Conservation (phyloP, 2,329 filamentous ascomycete species). For the Fusarium protoensiforme region DNA sequence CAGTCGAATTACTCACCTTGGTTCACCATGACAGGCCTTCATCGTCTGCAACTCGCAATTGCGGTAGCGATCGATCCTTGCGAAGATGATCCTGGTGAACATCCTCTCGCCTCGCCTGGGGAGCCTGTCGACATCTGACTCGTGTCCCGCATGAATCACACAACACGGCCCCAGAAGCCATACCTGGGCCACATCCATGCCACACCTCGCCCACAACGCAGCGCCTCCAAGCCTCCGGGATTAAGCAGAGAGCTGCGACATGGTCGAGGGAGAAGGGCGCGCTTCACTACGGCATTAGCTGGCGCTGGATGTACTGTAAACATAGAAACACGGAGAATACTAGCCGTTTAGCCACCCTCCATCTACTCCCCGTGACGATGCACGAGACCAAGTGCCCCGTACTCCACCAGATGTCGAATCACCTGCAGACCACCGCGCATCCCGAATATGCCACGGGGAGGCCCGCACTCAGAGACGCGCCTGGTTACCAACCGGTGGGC, state of each 20-base stretch:
- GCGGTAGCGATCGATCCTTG: neutral
- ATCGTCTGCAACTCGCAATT: neutral
- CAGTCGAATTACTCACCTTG: constrained; percentile 11
- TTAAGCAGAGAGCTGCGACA: constrained; percentile 13
- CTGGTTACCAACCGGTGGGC: constrained; percentile 4
- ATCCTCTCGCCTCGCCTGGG: constrained; percentile 6
- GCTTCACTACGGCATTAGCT: constrained; percentile 35
- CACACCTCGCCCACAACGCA: neutral
- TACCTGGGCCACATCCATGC: constrained; percentile 14
- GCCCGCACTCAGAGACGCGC: constrained; percentile 18
- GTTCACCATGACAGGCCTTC: constrained; percentile 1
- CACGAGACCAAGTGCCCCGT: constrained; percentile 33
- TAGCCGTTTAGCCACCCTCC: neutral
- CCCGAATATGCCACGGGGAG: constrained; percentile 26
- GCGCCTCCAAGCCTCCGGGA: neutral
- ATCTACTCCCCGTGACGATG: constrained; percentile 30
- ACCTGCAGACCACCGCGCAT: constrained; percentile 37
- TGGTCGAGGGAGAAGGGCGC: constrained; percentile 2
- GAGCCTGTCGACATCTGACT: constrained; percentile 27
- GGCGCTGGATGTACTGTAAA: neutral
- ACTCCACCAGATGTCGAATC: constrained; percentile 28
- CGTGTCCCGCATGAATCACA: constrained; percentile 43
- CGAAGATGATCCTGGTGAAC: constrained; percentile 4
- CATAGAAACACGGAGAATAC: constrained; percentile 7
- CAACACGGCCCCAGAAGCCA: constrained; percentile 20